Evolutionary conservation across 1,139 yeast species (phyloP).

Genomic region (Geotrichum restrictum): DNA sequence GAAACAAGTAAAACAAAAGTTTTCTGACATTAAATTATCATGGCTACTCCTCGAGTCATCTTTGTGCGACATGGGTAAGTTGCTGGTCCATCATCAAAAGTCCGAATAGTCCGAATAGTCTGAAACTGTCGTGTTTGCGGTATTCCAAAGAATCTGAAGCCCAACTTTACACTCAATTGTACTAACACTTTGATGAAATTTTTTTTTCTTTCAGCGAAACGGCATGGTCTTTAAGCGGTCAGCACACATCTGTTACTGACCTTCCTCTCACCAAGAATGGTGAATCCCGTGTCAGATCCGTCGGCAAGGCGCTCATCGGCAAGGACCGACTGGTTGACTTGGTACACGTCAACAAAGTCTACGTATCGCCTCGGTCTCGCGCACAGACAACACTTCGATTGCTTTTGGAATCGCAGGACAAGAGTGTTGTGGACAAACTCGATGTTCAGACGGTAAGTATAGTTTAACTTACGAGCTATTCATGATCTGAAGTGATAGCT

Average conservation of each 20-base stretch:
- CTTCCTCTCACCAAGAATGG: slow-evolving; percentile 75
- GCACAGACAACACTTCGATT: slow-evolving; percentile 71
- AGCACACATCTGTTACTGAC: slow-evolving; percentile 83
- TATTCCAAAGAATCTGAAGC: too few relatives aligned
- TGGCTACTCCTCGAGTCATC: slow-evolving; percentile 75
- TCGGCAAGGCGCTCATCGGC: slow-evolving; percentile 71
- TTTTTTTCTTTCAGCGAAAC: slow-evolving; percentile 59
- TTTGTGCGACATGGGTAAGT: slow-evolving; percentile 68
- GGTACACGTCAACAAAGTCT: slow-evolving; percentile 54
- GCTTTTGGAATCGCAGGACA: slow-evolving; percentile 37
- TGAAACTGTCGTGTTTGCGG: too few relatives aligned
- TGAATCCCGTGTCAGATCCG: slow-evolving; percentile 64
- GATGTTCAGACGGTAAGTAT: slow-evolving; percentile 11
- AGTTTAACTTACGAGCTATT: too few relatives aligned
- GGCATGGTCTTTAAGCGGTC: slow-evolving; percentile 92
- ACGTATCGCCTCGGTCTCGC: slow-evolving; percentile 75
- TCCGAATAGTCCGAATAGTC: too few relatives aligned
- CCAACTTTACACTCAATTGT: neutral
- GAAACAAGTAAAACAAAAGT: too few relatives aligned
- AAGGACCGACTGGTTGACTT: slow-evolving; percentile 60
- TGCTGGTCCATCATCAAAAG: too few relatives aligned
- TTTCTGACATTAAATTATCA: too few relatives aligned
- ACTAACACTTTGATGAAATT: neutral
- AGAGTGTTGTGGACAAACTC: neutral
- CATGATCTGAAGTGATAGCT: neutral